These are phyloP conservation scores for Aphanomyces euteiches DNA, from an alignment of 352 stramenopile species.

Conservation along the genomic window DNA sequence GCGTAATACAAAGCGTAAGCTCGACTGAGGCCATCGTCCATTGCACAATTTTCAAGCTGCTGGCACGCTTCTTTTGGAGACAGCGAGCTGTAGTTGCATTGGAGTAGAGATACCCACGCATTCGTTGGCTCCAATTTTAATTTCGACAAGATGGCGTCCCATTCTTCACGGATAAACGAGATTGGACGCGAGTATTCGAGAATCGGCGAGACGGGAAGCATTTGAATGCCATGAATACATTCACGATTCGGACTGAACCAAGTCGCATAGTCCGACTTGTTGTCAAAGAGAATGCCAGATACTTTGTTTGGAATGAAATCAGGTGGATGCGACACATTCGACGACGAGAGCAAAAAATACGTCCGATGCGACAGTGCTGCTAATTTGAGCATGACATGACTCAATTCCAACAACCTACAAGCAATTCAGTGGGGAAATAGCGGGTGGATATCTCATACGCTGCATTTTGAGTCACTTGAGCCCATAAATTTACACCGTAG, in stretches of 20 bases:
- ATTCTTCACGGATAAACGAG: constrained; percentile 57
- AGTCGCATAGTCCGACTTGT: constrained; percentile 70
- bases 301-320: constrained; percentile 63
- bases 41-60: constrained; percentile 44
- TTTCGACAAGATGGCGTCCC: constrained; percentile 53
- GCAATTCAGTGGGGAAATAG: constrained; percentile 1
- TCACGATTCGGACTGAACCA: constrained; percentile 72
- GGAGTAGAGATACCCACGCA: constrained; percentile 60
- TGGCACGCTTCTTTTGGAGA: constrained; percentile 40
- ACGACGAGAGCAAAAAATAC: constrained; percentile 57
- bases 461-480: constrained; percentile 45
- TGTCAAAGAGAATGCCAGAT: constrained; percentile 69
- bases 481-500: constrained; percentile 55
- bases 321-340: constrained; percentile 45
- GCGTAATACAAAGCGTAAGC: constrained; percentile 63
- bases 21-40: constrained; percentile 69
- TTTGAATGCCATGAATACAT: constrained; percentile 76
- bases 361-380: constrained; percentile 56
- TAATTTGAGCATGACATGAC: constrained; percentile 58
- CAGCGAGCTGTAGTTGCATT: constrained; percentile 54
- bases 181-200: constrained; percentile 40
- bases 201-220: constrained; percentile 61
- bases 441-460: constrained; percentile 12
- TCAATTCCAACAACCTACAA: constrained; percentile 36
- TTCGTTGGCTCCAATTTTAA: constrained; percentile 38